phyloP scores from a whole-genome alignment of 2,329 filamentous ascomycete genomes.

The Fusarium illudens region DNA sequence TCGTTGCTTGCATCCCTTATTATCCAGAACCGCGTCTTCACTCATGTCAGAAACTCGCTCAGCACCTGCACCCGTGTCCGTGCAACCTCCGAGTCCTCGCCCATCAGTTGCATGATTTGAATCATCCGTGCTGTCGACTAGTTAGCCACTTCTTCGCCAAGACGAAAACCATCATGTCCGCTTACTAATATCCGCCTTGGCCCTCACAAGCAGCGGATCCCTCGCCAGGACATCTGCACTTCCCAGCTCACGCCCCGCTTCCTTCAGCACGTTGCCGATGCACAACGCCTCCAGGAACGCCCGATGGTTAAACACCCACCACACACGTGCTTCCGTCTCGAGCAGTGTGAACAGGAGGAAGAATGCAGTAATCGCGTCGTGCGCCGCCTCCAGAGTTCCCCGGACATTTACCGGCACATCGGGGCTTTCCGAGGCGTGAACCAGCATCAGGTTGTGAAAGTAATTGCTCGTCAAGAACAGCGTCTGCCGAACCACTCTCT shows the following conservation, averaged over 20 bases:
- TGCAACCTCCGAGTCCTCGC: constrained; percentile 66
- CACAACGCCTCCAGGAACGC: constrained; percentile 80
- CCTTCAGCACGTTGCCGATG: constrained; percentile 68
- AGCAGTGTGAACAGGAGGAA: constrained; percentile 77
- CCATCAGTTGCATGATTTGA: constrained; percentile 68
- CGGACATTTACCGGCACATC: constrained; percentile 72
- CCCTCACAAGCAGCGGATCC: constrained; percentile 68
- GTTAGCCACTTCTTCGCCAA: constrained; percentile 11
- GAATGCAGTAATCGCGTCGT: constrained; percentile 77
- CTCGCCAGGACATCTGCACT: constrained; percentile 56
- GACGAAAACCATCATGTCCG: background rate
- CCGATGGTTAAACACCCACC: constrained; percentile 86
- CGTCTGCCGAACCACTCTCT: constrained; percentile 75
- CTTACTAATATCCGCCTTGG: constrained; percentile 68
- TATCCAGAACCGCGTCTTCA: background rate
- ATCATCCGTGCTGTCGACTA: constrained; percentile 64
- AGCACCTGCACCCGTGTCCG: constrained; percentile 67
- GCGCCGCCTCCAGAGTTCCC: constrained; percentile 76
- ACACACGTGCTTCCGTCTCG: constrained; percentile 76
- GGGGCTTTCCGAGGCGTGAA: constrained; percentile 74
- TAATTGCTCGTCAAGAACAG: constrained; percentile 84
- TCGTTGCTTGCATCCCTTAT: background rate
- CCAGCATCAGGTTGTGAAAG: constrained; percentile 82
- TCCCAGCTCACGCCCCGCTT: constrained; percentile 57
- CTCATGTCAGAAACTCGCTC: constrained; percentile 57